phyloP scores from a whole-genome alignment of 352 stramenopile species.

The Hyaloperonospora arabidopsidis region DNA sequence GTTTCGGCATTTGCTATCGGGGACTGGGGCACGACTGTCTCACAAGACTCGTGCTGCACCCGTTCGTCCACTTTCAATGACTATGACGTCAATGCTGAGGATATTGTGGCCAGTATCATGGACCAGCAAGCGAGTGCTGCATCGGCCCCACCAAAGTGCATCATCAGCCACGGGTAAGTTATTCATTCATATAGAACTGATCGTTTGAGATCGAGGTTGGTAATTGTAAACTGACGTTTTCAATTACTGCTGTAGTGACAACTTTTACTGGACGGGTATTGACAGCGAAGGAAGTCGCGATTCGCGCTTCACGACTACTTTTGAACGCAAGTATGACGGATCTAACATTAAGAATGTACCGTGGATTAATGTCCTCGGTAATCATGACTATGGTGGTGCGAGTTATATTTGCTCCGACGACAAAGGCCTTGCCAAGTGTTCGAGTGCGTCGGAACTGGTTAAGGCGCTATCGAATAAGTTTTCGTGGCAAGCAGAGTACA shows the following conservation, averaged over 20 bases:
- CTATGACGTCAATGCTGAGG: constrained; percentile 41
- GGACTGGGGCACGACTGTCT: constrained; percentile 47
- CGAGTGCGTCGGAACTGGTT: constrained; percentile 37
- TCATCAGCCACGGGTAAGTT: constrained; percentile 56
- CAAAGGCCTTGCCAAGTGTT: constrained; percentile 35
- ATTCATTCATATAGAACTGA: not conserved
- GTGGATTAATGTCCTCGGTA: constrained; percentile 72
- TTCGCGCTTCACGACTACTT: constrained; percentile 59
- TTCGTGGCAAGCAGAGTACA: constrained; percentile 52
- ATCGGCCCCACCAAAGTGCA: constrained; percentile 41
- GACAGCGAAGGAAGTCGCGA: constrained; percentile 33
- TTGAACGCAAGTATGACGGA: constrained; percentile 58
- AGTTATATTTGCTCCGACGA: constrained; percentile 56
- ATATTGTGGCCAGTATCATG: constrained; percentile 44
- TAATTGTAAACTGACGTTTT: not conserved
- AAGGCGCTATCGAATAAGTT: constrained; percentile 50
- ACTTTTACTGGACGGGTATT: constrained; percentile 80
- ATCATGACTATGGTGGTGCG: constrained; percentile 77
- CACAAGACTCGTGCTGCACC: constrained; percentile 45
- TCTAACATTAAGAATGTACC: constrained; percentile 44
- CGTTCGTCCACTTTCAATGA: constrained; percentile 33
- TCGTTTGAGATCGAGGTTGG: not conserved
- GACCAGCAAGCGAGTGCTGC: constrained; percentile 35
- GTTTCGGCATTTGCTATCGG: constrained; percentile 48
- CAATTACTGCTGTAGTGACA: constrained; percentile 33